Evolutionary conservation across 2,329 filamentous ascomycete species (phyloP), one percentile per base, ranked within the genome.

Genomic region (Neobulgaria alba): DNA sequence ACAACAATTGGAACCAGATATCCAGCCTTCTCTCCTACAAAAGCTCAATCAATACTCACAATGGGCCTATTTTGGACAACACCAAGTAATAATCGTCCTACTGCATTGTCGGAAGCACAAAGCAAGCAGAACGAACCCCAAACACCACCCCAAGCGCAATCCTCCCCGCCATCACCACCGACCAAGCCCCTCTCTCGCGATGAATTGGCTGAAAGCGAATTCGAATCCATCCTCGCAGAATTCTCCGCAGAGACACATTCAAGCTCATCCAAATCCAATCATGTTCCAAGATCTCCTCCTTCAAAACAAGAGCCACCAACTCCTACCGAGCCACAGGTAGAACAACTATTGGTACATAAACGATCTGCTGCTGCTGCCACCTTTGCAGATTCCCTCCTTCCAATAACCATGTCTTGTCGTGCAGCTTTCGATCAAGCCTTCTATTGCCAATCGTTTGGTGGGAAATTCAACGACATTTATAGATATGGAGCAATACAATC

Each of bases 381-480:
- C 43, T 62, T 83, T 43, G 74, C 79, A 51, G 77, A 85, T 50
- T 76, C 79, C 48, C 70, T 86, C 37, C 84, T 92, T 47, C 86
- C 87, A 0, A 79, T 79, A 31, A 77, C 73, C 38, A 92, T 96
- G 82, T 89, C 83, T 57, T 96, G 92, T 69, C 82, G 85, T 38
- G 73, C 82, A 46, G 83, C 88, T 53, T 96, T 98, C 67, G 92
- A 98, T 67, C 74, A 79, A 49, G 89, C 90, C 45, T 95, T 90
- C 74, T 86, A 90, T 70, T 98, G 92, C 73, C 85, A 92, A 60
- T 87, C 83, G 0, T 71, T 95, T 7, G 89, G 87, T 39, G 88
- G 90, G 1, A 89, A 96, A 62, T 95, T 89, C 71, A 88, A 85
- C 56, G 79, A 87, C 56, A 75, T 96, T 29, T 98, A 96, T 70